Evolutionary conservation across 441 rosid species (phyloP).

Genomic region (Breynia disticha): DNA sequence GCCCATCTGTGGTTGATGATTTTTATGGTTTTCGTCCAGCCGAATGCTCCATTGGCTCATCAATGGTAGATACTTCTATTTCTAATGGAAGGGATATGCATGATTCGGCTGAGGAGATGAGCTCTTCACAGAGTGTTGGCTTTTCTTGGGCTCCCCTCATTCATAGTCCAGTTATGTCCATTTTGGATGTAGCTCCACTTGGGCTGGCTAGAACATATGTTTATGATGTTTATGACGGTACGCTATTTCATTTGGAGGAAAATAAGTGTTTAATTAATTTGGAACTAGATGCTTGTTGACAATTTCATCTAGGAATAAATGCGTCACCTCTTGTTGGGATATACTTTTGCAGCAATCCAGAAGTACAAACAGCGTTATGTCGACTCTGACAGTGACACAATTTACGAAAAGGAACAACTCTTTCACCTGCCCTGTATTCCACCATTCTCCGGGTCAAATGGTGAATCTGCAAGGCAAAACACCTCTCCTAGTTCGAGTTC

Average conservation of each 20-base stretch:
- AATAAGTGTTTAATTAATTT: conserved; percentile 5
- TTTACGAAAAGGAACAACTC: conserved; percentile 58
- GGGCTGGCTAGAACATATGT: conserved; percentile 49
- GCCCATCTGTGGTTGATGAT: conserved; percentile 39
- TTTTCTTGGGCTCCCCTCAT: conserved; percentile 40
- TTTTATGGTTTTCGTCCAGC: conserved; percentile 16
- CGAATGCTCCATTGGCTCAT: conserved; percentile 18
- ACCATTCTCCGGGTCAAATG: conserved; percentile 30
- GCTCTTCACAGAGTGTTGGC: conserved; percentile 21
- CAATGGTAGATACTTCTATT: background rate
- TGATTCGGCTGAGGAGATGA: conserved; percentile 16
- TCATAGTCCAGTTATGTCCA: conserved; percentile 37
- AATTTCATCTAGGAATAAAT: too few species aligned
- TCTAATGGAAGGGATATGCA: conserved; percentile 14
- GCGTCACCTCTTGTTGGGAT: background rate
- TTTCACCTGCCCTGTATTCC: conserved; percentile 43
- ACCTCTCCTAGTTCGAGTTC: conserved; percentile 19
- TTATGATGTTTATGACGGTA: conserved; percentile 63
- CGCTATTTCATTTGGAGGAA: conserved; percentile 13
- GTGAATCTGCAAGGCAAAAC: conserved; percentile 30
- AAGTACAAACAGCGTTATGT: conserved; percentile 50
- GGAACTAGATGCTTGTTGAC: conserved; percentile 8
- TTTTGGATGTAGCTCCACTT: conserved; percentile 61
- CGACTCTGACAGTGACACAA: conserved; percentile 45
- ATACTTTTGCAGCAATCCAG: conserved; percentile 46